Base-by-base conservation (phyloP, 148 eudicot species). In the Chenopodium album region DNA sequence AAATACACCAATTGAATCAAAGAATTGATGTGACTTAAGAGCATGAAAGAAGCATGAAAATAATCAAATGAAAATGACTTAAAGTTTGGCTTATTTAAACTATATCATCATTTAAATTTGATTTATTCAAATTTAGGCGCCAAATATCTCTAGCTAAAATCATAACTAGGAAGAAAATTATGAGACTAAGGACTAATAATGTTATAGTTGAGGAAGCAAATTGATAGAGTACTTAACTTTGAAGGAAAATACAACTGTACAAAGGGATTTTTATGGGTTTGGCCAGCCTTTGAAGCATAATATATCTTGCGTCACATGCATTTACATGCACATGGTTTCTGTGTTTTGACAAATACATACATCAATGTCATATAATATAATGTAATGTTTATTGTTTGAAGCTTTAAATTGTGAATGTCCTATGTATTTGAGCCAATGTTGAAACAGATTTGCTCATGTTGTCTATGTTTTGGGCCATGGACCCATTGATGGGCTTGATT, bases 61-160 rank as follows among this genome's bases (percentile, higher is more conserved):
- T 47, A 54, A 44, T 44, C 56, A 41, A 26, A 72, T 47, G 78
- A 52, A 59, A 7, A 73, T 13, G 80, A 74, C 85, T 17, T 44
- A 65, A 80, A 76, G 37, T 64, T 66, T 81, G 48, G 46, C 74
- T 73, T 86, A 78, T 71, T 66, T 60, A 71, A 71, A 62, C 46
- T 34, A 68, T 29, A 72, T 63, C 50, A 85, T 83, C 63, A 75
- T 84, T 86, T 85, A 71, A 71, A n/a, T 69, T 79, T 73, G 68
- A 34, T 44, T 84, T 66, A 80, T 81, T 80, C 71, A 75, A 84
- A 80, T 84, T 88, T 86, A 86, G 84, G 89, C 83, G 87, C 86
- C 87, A 85, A 88, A 90, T 83, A 44, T 76, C 76, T 89, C 75
- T 82, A 26, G 16, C 20, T 70, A 48, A 75, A 48, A 73, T 26